These are phyloP conservation scores for Soucietia sequanensis DNA, from an alignment of 805 yeast genomes.

Conservation along the genomic window DNA sequence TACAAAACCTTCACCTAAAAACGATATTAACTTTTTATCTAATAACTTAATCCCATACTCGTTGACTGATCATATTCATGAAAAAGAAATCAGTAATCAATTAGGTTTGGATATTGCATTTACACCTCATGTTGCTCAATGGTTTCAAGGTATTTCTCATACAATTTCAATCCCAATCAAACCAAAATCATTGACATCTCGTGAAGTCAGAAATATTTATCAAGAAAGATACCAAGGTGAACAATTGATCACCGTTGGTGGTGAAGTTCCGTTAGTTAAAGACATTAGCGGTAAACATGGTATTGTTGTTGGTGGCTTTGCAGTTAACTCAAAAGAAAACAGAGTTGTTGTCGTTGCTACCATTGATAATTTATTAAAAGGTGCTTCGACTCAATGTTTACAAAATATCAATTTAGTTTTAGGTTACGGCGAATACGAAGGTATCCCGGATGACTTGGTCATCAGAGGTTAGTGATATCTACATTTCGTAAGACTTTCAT, in stretches of 20 bases:
- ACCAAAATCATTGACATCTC: conserved; percentile 60
- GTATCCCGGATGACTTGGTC: conserved; percentile 76
- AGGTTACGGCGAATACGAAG: conserved; percentile 92
- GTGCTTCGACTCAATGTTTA: conserved; percentile 98
- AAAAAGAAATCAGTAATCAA: conserved; percentile 82
- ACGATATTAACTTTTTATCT: conserved; percentile 70
- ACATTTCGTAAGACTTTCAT: no score
- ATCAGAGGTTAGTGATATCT: conserved; percentile 53
- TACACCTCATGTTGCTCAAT: conserved; percentile 96
- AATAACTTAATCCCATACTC: conserved; percentile 94
- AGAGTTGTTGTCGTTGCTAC: conserved; percentile 94
- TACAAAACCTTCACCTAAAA: conserved; percentile 96
- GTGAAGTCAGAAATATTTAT: conserved; percentile 81
- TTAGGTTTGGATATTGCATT: conserved; percentile 81
- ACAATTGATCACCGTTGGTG: conserved; percentile 76
- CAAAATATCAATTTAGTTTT: conserved; percentile 91
- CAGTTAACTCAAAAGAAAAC: conserved; percentile 82
- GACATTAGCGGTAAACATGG: conserved; percentile 95
- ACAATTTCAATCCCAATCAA: conserved; percentile 89
- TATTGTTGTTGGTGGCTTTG: conserved; percentile 92
- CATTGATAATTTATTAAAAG: conserved; percentile 92
- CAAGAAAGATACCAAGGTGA: conserved; percentile 88
- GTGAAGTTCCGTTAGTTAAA: conserved; percentile 90
- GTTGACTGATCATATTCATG: conserved; percentile 95
- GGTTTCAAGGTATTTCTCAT: conserved; percentile 98